Conservation (phyloP, 2,329 filamentous ascomycete species). For the Claviceps monticola region DNA sequence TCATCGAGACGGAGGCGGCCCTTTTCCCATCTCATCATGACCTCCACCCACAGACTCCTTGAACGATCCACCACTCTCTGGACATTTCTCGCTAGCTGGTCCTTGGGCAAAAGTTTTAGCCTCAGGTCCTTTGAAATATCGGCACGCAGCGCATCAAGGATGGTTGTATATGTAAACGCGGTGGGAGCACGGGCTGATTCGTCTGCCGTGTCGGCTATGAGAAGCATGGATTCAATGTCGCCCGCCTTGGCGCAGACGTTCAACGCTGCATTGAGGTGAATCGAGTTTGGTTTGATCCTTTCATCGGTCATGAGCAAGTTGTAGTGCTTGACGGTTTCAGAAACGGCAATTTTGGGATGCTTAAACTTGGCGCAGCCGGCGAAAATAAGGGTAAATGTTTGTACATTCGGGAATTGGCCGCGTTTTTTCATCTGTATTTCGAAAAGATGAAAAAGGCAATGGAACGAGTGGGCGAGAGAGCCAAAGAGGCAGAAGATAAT, state of each 20-base stretch:
- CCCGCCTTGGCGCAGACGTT: constrained; percentile 61
- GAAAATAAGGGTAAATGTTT: constrained; percentile 77
- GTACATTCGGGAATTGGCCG: constrained; percentile 61
- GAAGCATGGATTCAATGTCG: constrained; percentile 72
- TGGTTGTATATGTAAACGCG: constrained; percentile 62
- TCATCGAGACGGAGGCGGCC: constrained; percentile 65
- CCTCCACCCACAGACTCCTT: constrained; percentile 66
- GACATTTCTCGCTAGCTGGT: constrained; percentile 20
- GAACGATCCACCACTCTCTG: constrained; percentile 47
- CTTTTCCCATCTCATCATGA: constrained; percentile 60
- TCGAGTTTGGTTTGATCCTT: constrained; percentile 55
- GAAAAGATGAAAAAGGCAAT: neutral
- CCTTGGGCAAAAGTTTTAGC: constrained; percentile 9
- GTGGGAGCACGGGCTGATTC: constrained; percentile 49
- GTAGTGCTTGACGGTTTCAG: constrained; percentile 63
- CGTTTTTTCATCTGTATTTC: constrained; percentile 82
- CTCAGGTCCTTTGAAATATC: constrained; percentile 14
- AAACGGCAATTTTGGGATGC: constrained; percentile 44
- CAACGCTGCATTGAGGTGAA: constrained; percentile 81
- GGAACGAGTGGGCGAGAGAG: neutral
- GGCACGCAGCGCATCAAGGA: constrained; percentile 60
- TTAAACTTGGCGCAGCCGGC: constrained; percentile 53
- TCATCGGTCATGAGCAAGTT: constrained; percentile 54
- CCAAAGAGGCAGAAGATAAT: no score
- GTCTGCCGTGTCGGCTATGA: constrained; percentile 58